Base-by-base conservation (phyloP, 2,329 filamentous ascomycete species). In the Alternaria sp. region DNA sequence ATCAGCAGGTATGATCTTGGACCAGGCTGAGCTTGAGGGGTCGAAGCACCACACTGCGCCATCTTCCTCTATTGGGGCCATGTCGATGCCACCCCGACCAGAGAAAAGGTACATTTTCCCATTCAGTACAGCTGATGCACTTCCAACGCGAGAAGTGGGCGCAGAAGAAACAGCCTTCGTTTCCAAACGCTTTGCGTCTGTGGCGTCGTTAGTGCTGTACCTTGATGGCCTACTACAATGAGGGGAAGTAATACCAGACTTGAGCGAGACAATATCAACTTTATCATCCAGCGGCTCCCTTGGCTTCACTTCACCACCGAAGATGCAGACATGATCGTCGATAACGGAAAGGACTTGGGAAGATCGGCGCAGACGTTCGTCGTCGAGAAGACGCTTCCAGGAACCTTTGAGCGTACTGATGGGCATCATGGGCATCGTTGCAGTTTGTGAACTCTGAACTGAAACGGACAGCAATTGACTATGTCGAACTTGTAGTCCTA, bases 71-170 rank as follows among this genome's bases (percentile, higher is more conserved):
- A 97, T 83, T 1, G 92, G 88, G 2, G 86, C 82, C 87, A 92
- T 90, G 26, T 88, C 88, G 4, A 84, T 80, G 0, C 91, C 91
- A 32, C 90, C 90, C 47, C 92, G 89, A 10, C 93, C 93, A 51
- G 92, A 93, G 79, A 94, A 97, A 45, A 96, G 68, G 80, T 95
- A 95, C 72, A 96, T 89, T 21, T 88, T 89, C 47, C 86, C 85
- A 61, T 89, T 86, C 61, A 96, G 86, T 1, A 88, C 85, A 12
- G 90, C 87, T 0, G 90, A 88, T 32, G 92, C 90, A 69, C 93
- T 88, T 19, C 93, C 93, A 3, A 94, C 88, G 19, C 93, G 88
- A 3, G 92, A 85, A 2, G 83, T 79, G 0, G 93, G 92, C 1
- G 91, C 84, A 30, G 65, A 12, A 23, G 72, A 54, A 19, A 60